A percentile compares a stretch with the other conserved stretches of the same genome.
Evolutionary conservation across 163 green algal species (phyloP).

Genomic region (Scenedesmus sp.): DNA sequence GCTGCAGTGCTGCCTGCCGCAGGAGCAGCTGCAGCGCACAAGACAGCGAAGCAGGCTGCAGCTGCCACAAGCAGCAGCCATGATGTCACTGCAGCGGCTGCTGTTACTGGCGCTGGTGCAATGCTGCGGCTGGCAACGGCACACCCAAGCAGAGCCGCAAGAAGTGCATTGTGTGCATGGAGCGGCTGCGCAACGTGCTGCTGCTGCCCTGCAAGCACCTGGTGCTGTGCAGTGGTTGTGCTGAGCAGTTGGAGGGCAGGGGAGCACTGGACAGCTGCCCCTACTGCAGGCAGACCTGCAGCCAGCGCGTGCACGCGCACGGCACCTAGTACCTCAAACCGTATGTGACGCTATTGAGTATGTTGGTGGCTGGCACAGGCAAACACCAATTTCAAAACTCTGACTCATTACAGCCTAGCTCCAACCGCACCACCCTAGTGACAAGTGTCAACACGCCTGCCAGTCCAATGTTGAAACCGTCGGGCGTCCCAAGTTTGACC

Average conservation of each 20-base stretch:
- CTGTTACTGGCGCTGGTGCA: not conserved
- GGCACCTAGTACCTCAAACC: too few species aligned
- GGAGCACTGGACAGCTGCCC: not conserved
- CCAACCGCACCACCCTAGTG: too few species aligned
- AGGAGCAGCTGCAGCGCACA: not conserved
- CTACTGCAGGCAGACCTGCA: not conserved
- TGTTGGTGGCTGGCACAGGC: too few species aligned
- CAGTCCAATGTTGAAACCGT: too few species aligned
- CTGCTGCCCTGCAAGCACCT: slow-evolving; percentile 50
- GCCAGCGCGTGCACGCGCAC: not conserved
- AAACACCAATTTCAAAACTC: too few species aligned
- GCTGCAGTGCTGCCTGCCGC: not conserved
- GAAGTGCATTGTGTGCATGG: slow-evolving; percentile 9
- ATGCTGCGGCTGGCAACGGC: not conserved
- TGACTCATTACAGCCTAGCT: too few species aligned
- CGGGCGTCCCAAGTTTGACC: too few species aligned
- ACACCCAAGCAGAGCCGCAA: not conserved
- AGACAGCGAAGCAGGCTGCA: not conserved
- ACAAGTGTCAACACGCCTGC: too few species aligned
- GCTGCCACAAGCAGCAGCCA: not conserved
- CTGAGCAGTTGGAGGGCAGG: not conserved
- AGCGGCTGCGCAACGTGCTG: slow-evolving; percentile 1
- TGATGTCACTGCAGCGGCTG: not conserved
- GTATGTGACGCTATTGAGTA: too few species aligned
- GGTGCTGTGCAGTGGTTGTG: slow-evolving; percentile 5